Evolutionary conservation across 1,139 yeast genomes (phyloP).

Genomic region (Blastobotrys ciferrii): DNA sequence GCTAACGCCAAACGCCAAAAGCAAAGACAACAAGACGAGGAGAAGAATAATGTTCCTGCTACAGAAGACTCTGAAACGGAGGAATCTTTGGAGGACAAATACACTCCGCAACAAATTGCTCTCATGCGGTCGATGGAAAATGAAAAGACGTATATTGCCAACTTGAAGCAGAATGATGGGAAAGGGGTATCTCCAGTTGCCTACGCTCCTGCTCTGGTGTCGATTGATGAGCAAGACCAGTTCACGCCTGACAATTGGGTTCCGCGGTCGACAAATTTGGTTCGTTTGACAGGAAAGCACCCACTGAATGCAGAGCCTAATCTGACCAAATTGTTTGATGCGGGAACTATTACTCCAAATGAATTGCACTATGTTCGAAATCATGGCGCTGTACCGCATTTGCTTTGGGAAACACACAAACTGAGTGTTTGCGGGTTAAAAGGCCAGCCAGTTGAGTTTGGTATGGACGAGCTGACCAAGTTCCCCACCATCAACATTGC

Average conservation of each 20-base stretch:
- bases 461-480: not conserved
- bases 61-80: not conserved
- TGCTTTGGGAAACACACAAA: not conserved
- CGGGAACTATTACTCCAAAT: constrained; percentile 31
- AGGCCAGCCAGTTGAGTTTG: not conserved
- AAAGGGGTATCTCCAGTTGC: not conserved
- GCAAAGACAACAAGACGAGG: not conserved
- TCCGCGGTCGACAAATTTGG: not conserved
- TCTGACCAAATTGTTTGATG: not conserved
- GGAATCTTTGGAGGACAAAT: not conserved
- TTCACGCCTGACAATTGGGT: not conserved
- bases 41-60: not conserved
- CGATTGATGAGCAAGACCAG: not conserved
- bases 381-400: constrained; percentile 37
- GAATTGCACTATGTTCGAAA: constrained; percentile 38
- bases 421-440: not conserved
- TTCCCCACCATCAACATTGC: constrained; percentile 32
- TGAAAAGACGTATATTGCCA: not conserved
- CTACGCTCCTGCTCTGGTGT: not conserved
- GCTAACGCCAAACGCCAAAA: not conserved
- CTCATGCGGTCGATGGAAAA: not conserved
- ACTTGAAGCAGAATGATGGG: not conserved
- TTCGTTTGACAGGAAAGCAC: not conserved
- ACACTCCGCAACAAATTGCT: not conserved
- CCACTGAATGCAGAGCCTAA: not conserved